Percentiles rank a stretch among this genome's conserved stretches.
phyloP scores from a whole-genome alignment of 116 monocot species.

The Posidonia oceanica region DNA sequence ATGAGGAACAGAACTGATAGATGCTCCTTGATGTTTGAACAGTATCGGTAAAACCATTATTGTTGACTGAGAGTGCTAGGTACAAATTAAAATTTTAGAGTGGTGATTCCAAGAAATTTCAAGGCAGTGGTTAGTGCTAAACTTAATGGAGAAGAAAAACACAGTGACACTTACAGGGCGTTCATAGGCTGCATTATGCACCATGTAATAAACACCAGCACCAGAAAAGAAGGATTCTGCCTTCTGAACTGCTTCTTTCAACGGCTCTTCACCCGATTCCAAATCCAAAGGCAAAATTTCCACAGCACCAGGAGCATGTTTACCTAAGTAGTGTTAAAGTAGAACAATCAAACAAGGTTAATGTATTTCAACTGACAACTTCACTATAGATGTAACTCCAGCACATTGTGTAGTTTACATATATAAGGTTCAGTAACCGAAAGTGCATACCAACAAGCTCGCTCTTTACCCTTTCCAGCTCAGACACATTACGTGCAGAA shows the following conservation, averaged over 20 bases:
- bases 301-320: conserved; percentile 32
- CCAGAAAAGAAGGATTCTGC: conserved; percentile 75
- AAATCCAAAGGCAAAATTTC: conserved; percentile 88
- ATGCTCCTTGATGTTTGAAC: no score
- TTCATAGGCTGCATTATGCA: conserved; percentile 97
- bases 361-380: neutral
- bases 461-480: conserved; percentile 87
- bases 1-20: no score
- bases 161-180: conserved; percentile 50
- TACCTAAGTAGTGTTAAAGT: conserved; percentile 22
- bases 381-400: neutral
- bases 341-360: neutral
- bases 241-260: conserved; percentile 54
- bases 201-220: conserved; percentile 81
- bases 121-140: neutral
- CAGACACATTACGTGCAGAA: conserved; percentile 73
- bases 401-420: neutral
- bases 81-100: no score
- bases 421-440: neutral
- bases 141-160: neutral
- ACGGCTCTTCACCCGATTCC: conserved; percentile 46
- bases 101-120: no score
- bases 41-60: no score
- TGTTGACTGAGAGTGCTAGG: no score
- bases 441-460: conserved; percentile 42